phyloP scores from a whole-genome alignment of 177 flowering plant genomes.

The Vitis hybrid region DNA sequence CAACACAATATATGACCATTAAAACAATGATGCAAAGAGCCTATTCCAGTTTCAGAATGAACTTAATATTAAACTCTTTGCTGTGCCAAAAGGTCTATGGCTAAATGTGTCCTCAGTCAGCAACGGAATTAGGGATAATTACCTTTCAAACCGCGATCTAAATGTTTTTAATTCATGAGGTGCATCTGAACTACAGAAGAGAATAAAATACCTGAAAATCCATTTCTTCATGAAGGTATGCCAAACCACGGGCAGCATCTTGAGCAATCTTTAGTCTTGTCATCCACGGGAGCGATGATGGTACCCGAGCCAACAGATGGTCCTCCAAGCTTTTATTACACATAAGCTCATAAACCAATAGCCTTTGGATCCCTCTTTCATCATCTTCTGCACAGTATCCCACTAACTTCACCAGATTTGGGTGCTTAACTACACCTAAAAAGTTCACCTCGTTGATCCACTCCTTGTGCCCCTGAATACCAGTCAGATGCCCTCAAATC shows the following conservation, averaged over 20 bases:
- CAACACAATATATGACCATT: no score
- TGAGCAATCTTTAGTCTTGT: slow-evolving; percentile 64
- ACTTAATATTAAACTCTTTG: no score
- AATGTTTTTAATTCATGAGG: no score
- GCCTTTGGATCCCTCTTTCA: slow-evolving; percentile 88
- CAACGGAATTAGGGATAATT: no score
- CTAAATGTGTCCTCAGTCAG: no score
- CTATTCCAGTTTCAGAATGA: no score
- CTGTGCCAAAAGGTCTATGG: no score
- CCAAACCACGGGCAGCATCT: slow-evolving; percentile 88
- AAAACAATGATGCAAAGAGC: no score
- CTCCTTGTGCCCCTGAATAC: slow-evolving; percentile 92
- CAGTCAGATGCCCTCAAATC: slow-evolving; percentile 14
- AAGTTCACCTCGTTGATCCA: slow-evolving; percentile 90
- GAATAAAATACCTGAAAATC: slow-evolving; percentile 72
- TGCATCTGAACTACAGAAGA: neutral
- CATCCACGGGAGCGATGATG: slow-evolving; percentile 62
- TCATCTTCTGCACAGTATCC: slow-evolving; percentile 96
- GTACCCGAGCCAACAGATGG: slow-evolving; percentile 54
- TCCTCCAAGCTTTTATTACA: slow-evolving; percentile 79
- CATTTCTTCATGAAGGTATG: slow-evolving; percentile 90
- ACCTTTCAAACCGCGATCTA: no score
- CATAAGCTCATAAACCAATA: slow-evolving; percentile 85
- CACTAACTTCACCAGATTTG: slow-evolving; percentile 80
- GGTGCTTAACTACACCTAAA: slow-evolving; percentile 81